A percentile compares a stretch with the other conserved stretches of the same genome.
Evolutionary conservation across 2,329 filamentous ascomycete species (phyloP).

Genomic region (Diaporthe capsici): DNA sequence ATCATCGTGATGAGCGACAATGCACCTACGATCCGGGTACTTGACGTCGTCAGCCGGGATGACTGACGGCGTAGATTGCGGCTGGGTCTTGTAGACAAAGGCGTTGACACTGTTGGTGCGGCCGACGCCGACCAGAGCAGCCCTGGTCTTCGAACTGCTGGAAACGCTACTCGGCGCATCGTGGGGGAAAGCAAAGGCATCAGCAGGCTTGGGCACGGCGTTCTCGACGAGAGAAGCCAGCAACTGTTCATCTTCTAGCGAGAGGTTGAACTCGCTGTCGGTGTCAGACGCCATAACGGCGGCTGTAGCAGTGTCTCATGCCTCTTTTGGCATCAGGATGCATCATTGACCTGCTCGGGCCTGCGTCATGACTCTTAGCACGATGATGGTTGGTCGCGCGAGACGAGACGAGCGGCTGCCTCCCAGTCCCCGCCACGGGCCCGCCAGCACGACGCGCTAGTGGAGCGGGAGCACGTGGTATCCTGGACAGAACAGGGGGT

Average conservation of each 20-base stretch:
- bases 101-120: slow-evolving; percentile 38
- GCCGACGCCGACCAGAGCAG: slow-evolving; percentile 40
- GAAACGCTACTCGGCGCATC: slow-evolving; percentile 32
- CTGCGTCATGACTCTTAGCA: slow-evolving; percentile 40
- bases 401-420: slow-evolving; percentile 14
- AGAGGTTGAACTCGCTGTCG: slow-evolving; percentile 62
- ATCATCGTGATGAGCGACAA: not conserved
- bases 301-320: slow-evolving; percentile 30
- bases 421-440: not conserved
- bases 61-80: slow-evolving; percentile 35
- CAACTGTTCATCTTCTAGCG: slow-evolving; percentile 61
- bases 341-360: slow-evolving; percentile 31
- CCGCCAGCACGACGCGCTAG: slow-evolving; percentile 16
- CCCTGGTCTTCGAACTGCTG: slow-evolving; percentile 31
- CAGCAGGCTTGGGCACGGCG: not conserved
- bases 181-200: not conserved
- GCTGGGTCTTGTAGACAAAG: slow-evolving; percentile 34
- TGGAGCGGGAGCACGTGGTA: slow-evolving; percentile 25
- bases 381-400: not conserved
- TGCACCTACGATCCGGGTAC: slow-evolving; percentile 68
- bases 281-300: slow-evolving; percentile 48
- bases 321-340: slow-evolving; percentile 9
- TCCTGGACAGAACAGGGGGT: not conserved
- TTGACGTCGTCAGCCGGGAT: slow-evolving; percentile 49
- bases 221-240: slow-evolving; percentile 47